Base-by-base conservation (phyloP, 768 basidiomycete species). In the Termitomyces sp. region DNA sequence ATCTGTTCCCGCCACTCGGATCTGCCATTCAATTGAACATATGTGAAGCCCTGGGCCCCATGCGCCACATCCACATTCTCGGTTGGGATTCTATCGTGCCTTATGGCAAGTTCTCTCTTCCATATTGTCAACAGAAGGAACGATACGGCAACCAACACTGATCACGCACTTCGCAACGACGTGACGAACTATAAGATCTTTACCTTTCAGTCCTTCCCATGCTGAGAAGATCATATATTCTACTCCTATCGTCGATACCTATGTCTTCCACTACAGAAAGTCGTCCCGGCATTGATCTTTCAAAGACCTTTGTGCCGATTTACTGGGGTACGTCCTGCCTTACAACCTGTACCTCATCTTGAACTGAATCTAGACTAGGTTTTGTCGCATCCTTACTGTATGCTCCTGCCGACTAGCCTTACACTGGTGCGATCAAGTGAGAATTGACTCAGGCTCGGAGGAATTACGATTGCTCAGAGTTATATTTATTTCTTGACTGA, bases 401-500 rank as follows among this genome's bases (percentile, higher is more conserved):
- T 28, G 33, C 5, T 33, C n/a, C 11, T 8, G n/a, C 11, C n/a
- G 12, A 31, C 6, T 19, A 7, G 5, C 33, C 33, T n/a, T 46
- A 33, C 10, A 14, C 11, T 44, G 10, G 15, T 3, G 6, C 28
- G 6, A 49, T 40, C 19, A 44, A 37, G 7, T 10, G 17, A 15
- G 12, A 1, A 23, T 51, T 15, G 21, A 2, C 2, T 6, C 45
- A 77, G 75, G 31, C 62, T 76, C 2, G 69, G 68, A 5, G 75
- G 75, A 15, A 73, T 76, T 41, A 73, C 70, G 7, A 64, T 75
- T 19, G 63, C 75, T 28, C 76, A 78, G 59, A 72, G 71, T 1
- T 75, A 74, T 37, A 63, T 72, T 14, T 77, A 75, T 60, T 77
- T 76, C 49, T 66, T 71, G 2, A 61, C 62, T 42, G 61, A 60